phyloP scores from a whole-genome alignment of 441 rosid species.

The Adansonia gregorii region DNA sequence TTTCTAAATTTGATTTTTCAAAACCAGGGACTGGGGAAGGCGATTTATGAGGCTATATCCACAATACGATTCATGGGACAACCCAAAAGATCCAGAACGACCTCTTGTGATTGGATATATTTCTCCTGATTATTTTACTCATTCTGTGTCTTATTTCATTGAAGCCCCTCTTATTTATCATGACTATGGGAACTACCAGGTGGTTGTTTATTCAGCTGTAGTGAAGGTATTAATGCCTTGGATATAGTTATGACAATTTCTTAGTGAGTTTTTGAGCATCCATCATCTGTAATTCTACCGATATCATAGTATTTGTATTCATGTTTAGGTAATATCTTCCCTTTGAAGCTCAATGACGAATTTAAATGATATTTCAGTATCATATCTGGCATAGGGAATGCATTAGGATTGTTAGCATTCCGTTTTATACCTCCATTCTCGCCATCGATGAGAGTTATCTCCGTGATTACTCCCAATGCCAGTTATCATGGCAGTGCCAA shows the following conservation, averaged over 20 bases:
- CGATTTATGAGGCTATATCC: slow-evolving; percentile 85
- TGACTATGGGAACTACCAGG: slow-evolving; percentile 79
- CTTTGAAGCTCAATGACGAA: not conserved
- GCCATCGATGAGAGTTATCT: not conserved
- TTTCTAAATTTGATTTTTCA: slow-evolving; percentile 33
- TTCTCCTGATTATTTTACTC: slow-evolving; percentile 98
- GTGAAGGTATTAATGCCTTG: slow-evolving; percentile 69
- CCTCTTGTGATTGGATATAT: slow-evolving; percentile 88
- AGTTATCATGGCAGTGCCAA: not conserved
- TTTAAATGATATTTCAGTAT: not conserved
- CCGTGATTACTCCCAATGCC: not conserved
- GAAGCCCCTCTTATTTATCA: slow-evolving; percentile 93
- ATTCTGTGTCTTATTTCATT: slow-evolving; percentile 95
- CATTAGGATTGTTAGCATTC: not conserved
- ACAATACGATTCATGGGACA: slow-evolving; percentile 88
- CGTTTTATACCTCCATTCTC: not conserved
- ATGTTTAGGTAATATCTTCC: slow-evolving; percentile 7
- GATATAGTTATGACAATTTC: slow-evolving; percentile 21
- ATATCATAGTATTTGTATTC: not conserved
- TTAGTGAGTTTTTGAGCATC: slow-evolving; percentile 14
- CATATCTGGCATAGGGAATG: not conserved
- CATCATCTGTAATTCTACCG: not conserved
- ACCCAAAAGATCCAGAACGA: slow-evolving; percentile 82
- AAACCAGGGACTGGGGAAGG: slow-evolving; percentile 96
- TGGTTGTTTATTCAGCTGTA: slow-evolving; percentile 95